Evolutionary conservation across 805 yeast species (phyloP).

Genomic region (Blastobotrys parvus): DNA sequence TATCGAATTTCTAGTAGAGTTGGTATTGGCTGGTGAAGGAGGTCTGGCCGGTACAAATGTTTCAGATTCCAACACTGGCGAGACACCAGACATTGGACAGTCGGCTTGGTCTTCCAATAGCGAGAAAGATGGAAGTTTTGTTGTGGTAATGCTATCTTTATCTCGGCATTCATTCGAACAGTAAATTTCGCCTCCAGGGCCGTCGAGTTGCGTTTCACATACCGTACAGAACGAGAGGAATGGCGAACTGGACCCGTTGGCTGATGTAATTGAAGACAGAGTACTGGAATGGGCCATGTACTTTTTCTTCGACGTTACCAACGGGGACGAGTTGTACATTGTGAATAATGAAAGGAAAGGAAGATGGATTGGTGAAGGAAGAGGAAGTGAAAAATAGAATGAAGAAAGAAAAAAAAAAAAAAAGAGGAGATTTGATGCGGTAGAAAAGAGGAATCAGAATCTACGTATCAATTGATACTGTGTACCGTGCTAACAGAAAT

Average conservation of each 20-base stretch:
- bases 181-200: slow-evolving; percentile 19
- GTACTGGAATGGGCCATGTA: background rate
- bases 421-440: no score
- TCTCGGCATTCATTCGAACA: slow-evolving; percentile 28
- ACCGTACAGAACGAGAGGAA: slow-evolving; percentile 29
- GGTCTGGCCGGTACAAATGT: background rate
- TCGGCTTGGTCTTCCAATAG: background rate
- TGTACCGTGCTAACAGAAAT: no score
- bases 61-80: no score
- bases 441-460: no score
- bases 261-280: background rate
- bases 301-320: background rate
- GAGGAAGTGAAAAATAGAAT: background rate
- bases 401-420: background rate
- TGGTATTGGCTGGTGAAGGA: background rate
- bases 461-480: no score
- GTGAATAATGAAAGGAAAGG: background rate
- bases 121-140: background rate
- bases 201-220: slow-evolving; percentile 27
- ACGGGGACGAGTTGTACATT: background rate
- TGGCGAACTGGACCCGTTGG: slow-evolving; percentile 3
- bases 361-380: background rate
- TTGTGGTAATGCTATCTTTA: slow-evolving; percentile 13
- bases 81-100: background rate
- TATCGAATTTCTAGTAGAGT: background rate